Conservation (phyloP, 1,139 yeast species). For the Lizanozyma gosingica region DNA sequence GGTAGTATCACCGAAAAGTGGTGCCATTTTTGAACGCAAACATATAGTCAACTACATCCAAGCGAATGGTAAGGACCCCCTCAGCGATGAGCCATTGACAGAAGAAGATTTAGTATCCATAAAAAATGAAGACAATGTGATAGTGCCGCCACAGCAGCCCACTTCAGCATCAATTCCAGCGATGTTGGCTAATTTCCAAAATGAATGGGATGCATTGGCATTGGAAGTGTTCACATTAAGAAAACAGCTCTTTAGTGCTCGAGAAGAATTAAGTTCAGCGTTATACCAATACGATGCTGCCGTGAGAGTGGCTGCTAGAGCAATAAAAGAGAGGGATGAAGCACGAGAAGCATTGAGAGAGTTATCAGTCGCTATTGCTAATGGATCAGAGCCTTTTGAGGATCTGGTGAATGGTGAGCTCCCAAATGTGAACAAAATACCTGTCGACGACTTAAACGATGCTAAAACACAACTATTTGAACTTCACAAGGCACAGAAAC, state of each 20-base stretch:
- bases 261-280: slow-evolving; percentile 68
- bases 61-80: slow-evolving; percentile 69
- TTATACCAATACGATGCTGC: slow-evolving; percentile 88
- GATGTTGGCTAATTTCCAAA: slow-evolving; percentile 64
- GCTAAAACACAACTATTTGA: slow-evolving; percentile 33
- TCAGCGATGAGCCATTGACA: slow-evolving; percentile 52
- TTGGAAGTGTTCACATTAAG: slow-evolving; percentile 71
- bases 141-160: slow-evolving; percentile 41
- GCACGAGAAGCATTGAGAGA: slow-evolving; percentile 51
- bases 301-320: slow-evolving; percentile 69
- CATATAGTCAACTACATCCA: slow-evolving; percentile 55
- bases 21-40: slow-evolving; percentile 59
- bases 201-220: slow-evolving; percentile 86
- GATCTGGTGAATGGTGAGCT: slow-evolving; percentile 2
- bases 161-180: slow-evolving; percentile 67
- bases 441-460: slow-evolving; percentile 17
- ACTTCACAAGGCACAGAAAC: slow-evolving; percentile 35
- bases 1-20: slow-evolving; percentile 69
- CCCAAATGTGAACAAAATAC: slow-evolving; percentile 7
- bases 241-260: slow-evolving; percentile 57
- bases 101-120: slow-evolving; percentile 52
- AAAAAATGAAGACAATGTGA: slow-evolving; percentile 8
- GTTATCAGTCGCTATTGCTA: slow-evolving; percentile 25
- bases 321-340: slow-evolving; percentile 68
- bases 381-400: slow-evolving; percentile 7